phyloP scores from a whole-genome alignment of 2,329 filamentous ascomycete species.

The Alternaria gansuensis region DNA sequence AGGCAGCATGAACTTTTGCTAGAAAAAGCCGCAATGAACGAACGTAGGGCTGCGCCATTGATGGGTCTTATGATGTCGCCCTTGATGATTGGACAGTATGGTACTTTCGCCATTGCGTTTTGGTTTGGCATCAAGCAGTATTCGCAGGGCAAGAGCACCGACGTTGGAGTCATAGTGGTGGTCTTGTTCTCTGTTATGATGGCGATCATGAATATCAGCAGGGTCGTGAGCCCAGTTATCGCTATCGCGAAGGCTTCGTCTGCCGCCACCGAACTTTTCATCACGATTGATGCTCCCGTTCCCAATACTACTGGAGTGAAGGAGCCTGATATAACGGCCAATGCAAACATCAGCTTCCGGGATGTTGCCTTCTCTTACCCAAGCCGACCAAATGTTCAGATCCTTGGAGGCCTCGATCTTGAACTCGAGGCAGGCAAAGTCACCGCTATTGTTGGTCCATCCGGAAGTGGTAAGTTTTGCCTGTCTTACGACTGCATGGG shows the following conservation, averaged over 20 bases:
- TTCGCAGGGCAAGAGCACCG: constrained; percentile 39
- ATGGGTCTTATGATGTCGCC: constrained; percentile 50
- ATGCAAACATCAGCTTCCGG: constrained; percentile 48
- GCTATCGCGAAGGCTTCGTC: constrained; percentile 48
- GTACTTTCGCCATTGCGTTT: constrained; percentile 51
- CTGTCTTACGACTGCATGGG: neutral
- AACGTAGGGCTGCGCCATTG: constrained; percentile 42
- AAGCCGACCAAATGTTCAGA: constrained; percentile 67
- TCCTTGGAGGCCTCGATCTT: constrained; percentile 68
- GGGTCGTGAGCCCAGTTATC: constrained; percentile 45
- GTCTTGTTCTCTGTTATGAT: constrained; percentile 54
- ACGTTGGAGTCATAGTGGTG: constrained; percentile 49
- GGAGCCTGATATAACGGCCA: constrained; percentile 48
- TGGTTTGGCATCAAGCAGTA: constrained; percentile 53
- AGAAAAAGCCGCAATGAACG: constrained; percentile 40
- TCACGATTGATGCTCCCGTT: constrained; percentile 47
- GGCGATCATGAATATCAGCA: constrained; percentile 47
- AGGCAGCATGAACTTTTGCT: constrained; percentile 41
- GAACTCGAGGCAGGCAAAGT: constrained; percentile 70
- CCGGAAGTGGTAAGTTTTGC: constrained; percentile 39
- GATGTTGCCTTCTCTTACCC: constrained; percentile 53
- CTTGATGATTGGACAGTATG: constrained; percentile 49
- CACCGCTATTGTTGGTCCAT: constrained; percentile 77
- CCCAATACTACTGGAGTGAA: constrained; percentile 44
- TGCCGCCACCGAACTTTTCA: constrained; percentile 50